Conservation (phyloP, 2,329 filamentous ascomycete species). For the Dendryphion nanum region DNA sequence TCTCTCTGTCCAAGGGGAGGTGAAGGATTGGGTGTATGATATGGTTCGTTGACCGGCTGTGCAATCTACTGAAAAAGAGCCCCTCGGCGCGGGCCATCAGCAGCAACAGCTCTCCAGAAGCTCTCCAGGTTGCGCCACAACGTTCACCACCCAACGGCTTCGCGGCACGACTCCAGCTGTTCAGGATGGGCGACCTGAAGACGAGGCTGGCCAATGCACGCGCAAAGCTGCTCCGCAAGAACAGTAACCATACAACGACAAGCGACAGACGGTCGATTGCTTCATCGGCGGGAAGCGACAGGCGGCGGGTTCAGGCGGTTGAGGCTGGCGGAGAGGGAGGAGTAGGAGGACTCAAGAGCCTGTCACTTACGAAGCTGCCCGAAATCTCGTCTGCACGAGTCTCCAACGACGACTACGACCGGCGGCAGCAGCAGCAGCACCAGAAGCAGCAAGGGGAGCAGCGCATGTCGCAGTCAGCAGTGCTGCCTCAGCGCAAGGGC, state of each 20-base stretch:
- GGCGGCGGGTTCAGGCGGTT: not conserved
- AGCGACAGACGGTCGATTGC: constrained; percentile 18
- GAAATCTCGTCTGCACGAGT: constrained; percentile 12
- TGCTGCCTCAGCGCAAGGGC: constrained; percentile 12
- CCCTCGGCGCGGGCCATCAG: not conserved
- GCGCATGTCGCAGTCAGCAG: constrained; percentile 25
- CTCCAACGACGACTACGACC: constrained; percentile 7
- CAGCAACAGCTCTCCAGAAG: not conserved
- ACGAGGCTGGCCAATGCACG: constrained; percentile 30
- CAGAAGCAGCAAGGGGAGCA: too few relatives aligned
- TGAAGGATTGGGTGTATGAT: too few relatives aligned
- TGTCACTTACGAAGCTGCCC: constrained; percentile 33
- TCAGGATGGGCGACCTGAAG: constrained; percentile 36
- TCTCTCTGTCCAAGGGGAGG: not conserved
- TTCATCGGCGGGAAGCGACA: constrained; percentile 28
- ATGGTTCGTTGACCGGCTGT: too few relatives aligned
- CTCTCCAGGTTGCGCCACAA: constrained; percentile 1
- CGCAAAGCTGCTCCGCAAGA: constrained; percentile 26
- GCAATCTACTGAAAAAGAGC: too few relatives aligned
- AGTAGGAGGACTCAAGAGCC: too few relatives aligned
- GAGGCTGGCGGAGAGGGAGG: constrained; percentile 19
- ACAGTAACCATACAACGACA: constrained; percentile 28
- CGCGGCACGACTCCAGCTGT: too few relatives aligned
- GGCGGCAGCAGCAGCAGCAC: too few relatives aligned
- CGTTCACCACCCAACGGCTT: too few relatives aligned